Evolutionary conservation across 1,284 basidiomycete species (phyloP).

Genomic region (Pascua sp.): DNA sequence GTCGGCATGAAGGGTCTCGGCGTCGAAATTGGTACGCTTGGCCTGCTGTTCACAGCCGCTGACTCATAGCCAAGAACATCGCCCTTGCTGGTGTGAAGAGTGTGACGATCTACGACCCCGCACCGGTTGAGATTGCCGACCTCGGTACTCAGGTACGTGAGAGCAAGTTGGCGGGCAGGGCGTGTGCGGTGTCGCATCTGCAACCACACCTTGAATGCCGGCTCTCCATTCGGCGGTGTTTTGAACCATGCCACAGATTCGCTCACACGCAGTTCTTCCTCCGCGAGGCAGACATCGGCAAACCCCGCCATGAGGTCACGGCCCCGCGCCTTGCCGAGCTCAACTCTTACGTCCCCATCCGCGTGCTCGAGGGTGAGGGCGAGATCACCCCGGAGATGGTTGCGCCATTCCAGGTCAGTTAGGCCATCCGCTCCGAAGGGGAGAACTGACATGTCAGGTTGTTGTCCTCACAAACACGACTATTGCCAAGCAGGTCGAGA

Average conservation of each 20-base stretch:
- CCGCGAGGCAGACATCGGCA: conserved; percentile 79
- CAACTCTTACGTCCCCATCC: conserved; percentile 93
- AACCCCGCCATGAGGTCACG: conserved; percentile 79
- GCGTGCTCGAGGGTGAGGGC: conserved; percentile 66
- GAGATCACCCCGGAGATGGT: conserved; percentile 76
- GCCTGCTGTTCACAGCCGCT: conserved; percentile 5
- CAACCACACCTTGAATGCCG: not conserved
- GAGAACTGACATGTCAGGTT: conserved; percentile 55
- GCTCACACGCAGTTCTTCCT: conserved; percentile 76
- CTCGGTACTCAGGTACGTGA: conserved; percentile 79
- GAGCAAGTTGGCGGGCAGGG: not conserved
- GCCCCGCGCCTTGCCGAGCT: conserved; percentile 89
- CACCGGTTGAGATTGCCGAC: conserved; percentile 79
- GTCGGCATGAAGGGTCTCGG: conserved; percentile 91
- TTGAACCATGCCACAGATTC: too few relatives aligned
- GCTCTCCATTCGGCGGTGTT: not conserved
- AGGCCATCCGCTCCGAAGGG: too few relatives aligned
- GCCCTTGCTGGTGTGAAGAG: conserved; percentile 96
- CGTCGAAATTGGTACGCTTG: conserved; percentile 79
- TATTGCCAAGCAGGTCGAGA: conserved; percentile 80
- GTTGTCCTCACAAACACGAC: conserved; percentile 82
- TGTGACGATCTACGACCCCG: conserved; percentile 92
- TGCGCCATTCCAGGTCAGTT: conserved; percentile 76
- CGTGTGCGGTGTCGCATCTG: not conserved
- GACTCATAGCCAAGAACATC: conserved; percentile 83